phyloP scores from a whole-genome alignment of 106 monocot species.

The Dendrobium officinale region DNA sequence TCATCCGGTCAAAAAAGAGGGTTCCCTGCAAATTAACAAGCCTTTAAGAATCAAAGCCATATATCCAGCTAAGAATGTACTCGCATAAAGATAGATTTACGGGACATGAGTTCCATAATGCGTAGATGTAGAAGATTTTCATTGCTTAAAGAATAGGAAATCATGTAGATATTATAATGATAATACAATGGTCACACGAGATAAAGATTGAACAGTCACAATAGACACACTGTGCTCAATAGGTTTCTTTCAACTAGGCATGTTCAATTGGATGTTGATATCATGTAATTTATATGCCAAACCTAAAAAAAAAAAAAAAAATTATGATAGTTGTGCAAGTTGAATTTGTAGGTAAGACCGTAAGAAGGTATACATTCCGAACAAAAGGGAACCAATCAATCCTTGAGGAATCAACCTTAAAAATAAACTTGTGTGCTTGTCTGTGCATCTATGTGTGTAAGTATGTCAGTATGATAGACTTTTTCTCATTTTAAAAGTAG shows the following conservation, averaged over 20 bases:
- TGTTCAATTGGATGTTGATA: neutral
- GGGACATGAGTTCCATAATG: neutral
- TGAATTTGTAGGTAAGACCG: neutral
- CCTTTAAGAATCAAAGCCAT: neutral
- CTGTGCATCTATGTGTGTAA: neutral
- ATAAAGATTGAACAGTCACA: neutral
- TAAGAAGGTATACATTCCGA: neutral
- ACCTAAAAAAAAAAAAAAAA: neutral
- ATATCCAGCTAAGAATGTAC: no score
- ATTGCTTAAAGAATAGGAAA: neutral
- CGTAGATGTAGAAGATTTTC: neutral
- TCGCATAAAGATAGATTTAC: no score
- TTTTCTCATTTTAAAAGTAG: no score
- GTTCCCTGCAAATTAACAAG: slow-evolving; percentile 49
- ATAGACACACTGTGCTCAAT: neutral
- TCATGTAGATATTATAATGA: neutral
- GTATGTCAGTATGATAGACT: no score
- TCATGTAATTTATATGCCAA: neutral
- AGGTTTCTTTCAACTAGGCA: neutral
- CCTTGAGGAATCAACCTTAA: no score
- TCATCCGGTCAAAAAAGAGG: slow-evolving; percentile 93
- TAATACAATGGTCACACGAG: neutral
- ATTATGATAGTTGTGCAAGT: neutral
- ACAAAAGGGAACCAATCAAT: no score
- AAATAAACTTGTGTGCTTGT: neutral